Conservation (phyloP, 2,329 filamentous ascomycete genomes). For the Sphaceloma murrayae region DNA sequence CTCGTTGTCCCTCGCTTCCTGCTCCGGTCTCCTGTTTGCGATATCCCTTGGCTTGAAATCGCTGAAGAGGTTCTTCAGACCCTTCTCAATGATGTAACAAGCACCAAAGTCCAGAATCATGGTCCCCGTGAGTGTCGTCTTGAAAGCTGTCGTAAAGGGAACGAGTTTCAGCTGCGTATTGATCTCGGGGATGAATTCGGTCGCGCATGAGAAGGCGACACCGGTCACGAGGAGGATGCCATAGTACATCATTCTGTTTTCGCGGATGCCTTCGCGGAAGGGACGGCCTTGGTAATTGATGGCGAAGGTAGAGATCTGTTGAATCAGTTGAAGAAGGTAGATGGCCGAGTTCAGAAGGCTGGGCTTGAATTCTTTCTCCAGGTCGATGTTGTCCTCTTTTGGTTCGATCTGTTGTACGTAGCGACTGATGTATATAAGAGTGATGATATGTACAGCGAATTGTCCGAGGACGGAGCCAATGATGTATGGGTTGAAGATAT, state of each 20-base stretch:
- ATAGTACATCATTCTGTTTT: slow-evolving; percentile 98
- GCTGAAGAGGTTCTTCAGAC: slow-evolving; percentile 74
- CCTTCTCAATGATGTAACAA: slow-evolving; percentile 81
- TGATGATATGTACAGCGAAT: slow-evolving; percentile 90
- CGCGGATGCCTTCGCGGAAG: slow-evolving; percentile 89
- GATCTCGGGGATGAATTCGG: slow-evolving; percentile 89
- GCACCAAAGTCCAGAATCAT: slow-evolving; percentile 83
- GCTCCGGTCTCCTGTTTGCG: slow-evolving; percentile 73
- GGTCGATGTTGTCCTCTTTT: slow-evolving; percentile 59
- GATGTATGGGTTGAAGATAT: slow-evolving; percentile 99
- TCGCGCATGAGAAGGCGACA: slow-evolving; percentile 88
- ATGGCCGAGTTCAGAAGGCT: slow-evolving; percentile 94
- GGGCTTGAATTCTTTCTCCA: slow-evolving; percentile 89
- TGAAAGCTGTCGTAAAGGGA: slow-evolving; percentile 82
- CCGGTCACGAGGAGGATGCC: slow-evolving; percentile 82
- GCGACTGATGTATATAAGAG: slow-evolving; percentile 85
- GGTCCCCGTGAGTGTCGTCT: slow-evolving; percentile 66
- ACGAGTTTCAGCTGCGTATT: slow-evolving; percentile 90
- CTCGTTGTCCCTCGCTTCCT: slow-evolving; percentile 64
- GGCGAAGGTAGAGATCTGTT: slow-evolving; percentile 97
- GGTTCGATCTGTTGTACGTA: slow-evolving; percentile 80
- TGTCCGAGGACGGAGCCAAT: slow-evolving; percentile 95
- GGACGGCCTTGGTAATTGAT: slow-evolving; percentile 99
- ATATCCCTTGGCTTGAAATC: slow-evolving; percentile 94
- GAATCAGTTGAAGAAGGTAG: slow-evolving; percentile 93